These are phyloP conservation scores for Populus hybrid DNA, from an alignment of 441 rosid species.

Conservation along the genomic window DNA sequence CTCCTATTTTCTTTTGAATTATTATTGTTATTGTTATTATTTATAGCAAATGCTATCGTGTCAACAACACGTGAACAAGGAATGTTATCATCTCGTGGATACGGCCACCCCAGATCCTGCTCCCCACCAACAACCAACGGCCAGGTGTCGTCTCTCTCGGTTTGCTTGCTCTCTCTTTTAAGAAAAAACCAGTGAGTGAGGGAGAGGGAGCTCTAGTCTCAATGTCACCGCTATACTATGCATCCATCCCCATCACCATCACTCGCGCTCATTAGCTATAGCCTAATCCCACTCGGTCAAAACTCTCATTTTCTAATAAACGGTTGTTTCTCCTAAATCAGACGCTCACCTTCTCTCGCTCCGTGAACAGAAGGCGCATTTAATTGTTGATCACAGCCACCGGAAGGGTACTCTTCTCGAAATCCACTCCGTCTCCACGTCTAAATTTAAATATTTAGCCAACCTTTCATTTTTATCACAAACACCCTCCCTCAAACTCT, in stretches of 20 bases:
- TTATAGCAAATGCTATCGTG: neutral
- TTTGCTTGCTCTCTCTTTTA: constrained; percentile 6
- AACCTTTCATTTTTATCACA: neutral
- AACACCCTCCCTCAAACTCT: neutral
- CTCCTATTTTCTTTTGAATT: no score
- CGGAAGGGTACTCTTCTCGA: neutral
- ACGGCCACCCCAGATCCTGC: neutral
- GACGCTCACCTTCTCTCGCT: constrained; percentile 1
- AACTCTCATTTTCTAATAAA: neutral
- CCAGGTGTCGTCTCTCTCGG: constrained; percentile 3
- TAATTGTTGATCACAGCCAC: neutral
- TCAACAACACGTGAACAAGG: neutral
- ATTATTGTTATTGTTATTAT: no score
- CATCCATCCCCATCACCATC: neutral
- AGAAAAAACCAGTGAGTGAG: neutral
- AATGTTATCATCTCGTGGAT: neutral
- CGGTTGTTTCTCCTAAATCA: neutral
- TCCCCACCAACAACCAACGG: neutral
- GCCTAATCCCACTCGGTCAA: neutral
- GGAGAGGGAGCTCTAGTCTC: neutral
- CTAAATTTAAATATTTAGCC: neutral
- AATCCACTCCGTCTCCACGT: constrained; percentile 9
- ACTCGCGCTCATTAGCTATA: constrained; percentile 21
- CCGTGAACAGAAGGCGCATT: constrained; percentile 6
- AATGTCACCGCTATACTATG: neutral